Percentiles rank a stretch among this genome's conserved stretches.
phyloP scores from a whole-genome alignment of 1,284 basidiomycete species.

The Cronartium quercuum region DNA sequence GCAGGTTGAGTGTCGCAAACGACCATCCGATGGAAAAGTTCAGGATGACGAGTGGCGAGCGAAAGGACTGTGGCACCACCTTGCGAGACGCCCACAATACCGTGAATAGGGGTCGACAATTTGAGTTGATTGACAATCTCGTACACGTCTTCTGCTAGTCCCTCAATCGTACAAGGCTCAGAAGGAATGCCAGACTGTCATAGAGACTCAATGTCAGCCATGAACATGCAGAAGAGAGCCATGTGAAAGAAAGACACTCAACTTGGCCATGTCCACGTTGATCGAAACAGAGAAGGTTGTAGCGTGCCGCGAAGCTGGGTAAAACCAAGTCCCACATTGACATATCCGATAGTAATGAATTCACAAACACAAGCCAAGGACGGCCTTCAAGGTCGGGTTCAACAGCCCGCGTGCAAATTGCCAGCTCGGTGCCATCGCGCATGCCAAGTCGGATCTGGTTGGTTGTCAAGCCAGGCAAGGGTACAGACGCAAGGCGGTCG shows the following conservation, averaged over 20 bases:
- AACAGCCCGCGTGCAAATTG: conserved; percentile 5
- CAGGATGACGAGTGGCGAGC: conserved; percentile 49
- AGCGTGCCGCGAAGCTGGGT: conserved; percentile 47
- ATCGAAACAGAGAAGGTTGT: conserved; percentile 52
- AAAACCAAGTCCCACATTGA: conserved; percentile 51
- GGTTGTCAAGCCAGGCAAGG: conserved; percentile 45
- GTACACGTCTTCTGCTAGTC: conserved; percentile 51
- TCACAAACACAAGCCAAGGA: conserved; percentile 51
- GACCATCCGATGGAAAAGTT: conserved; percentile 47
- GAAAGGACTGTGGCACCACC: conserved; percentile 52
- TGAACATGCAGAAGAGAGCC: background rate
- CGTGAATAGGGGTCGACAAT: conserved; percentile 46
- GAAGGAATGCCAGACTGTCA: conserved; percentile 47
- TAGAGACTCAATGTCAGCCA: background rate
- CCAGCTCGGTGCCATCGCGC: conserved; percentile 36
- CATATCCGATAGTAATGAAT: conserved; percentile 52
- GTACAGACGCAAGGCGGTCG: conserved; percentile 46
- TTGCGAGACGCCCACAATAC: conserved; percentile 52
- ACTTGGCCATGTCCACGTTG: conserved; percentile 52
- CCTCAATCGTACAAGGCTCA: conserved; percentile 48
- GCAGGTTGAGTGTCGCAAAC: conserved; percentile 52
- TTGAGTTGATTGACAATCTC: conserved; percentile 48
- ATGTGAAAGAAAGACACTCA: conserved; percentile 15
- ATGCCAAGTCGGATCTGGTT: conserved; percentile 10
- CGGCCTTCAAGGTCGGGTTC: conserved; percentile 23